Conservation (phyloP, 2,329 filamentous ascomycete genomes). For the Orbilia oligospora region DNA sequence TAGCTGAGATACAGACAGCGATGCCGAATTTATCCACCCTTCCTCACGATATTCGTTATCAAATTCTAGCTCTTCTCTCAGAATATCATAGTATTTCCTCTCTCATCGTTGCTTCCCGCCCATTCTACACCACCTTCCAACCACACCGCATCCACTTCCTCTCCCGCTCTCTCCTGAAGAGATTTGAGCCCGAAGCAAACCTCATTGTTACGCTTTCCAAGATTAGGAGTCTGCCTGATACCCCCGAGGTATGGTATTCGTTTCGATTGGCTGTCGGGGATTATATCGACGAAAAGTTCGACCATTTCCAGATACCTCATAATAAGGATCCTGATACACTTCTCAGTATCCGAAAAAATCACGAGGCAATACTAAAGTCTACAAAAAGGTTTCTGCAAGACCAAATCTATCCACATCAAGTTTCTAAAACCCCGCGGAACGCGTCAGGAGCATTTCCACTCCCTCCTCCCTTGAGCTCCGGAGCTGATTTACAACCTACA, state of each 20-base stretch:
- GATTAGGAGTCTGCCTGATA: not conserved
- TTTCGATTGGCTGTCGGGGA: not conserved
- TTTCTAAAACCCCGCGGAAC: not conserved
- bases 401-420: not conserved
- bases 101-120: not conserved
- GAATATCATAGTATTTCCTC: not conserved
- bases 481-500: not conserved
- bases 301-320: not conserved
- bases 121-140: not conserved
- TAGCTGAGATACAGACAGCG: too few relatives aligned
- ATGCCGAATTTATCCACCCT: not conserved
- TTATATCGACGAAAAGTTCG: not conserved
- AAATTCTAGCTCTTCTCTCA: not conserved
- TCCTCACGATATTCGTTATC: conserved; percentile 2
- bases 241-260: not conserved
- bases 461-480: not conserved
- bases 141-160: not conserved
- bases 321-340: not conserved
- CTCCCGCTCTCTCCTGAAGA: not conserved
- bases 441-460: not conserved
- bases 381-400: not conserved
- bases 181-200: not conserved
- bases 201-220: not conserved
- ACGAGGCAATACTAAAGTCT: not conserved
- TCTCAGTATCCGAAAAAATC: not conserved